Evolutionary conservation across 2,329 filamentous ascomycete species (phyloP).

Genomic region (Colletotrichum noveboracense): DNA sequence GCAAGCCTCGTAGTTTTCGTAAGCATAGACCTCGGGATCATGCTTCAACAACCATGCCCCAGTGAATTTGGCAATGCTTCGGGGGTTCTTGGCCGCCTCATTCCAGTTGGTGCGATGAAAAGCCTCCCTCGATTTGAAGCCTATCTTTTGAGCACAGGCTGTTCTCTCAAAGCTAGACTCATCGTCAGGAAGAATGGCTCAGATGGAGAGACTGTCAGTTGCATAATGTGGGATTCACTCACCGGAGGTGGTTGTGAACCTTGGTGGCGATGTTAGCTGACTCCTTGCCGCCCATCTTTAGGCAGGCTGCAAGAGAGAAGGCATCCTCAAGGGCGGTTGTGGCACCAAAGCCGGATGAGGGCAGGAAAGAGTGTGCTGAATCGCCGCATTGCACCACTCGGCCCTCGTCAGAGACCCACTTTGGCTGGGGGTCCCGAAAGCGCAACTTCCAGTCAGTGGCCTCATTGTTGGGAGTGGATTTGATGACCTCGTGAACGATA

Average conservation of each 20-base stretch:
- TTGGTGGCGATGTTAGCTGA: background rate
- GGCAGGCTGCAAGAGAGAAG: slow-evolving; percentile 36
- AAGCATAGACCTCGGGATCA: background rate
- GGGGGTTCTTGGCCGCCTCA: background rate
- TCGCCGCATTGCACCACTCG: slow-evolving; percentile 46
- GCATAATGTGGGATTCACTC: background rate
- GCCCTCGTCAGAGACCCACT: slow-evolving; percentile 38
- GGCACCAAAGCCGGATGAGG: slow-evolving; percentile 45
- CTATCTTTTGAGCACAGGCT: background rate
- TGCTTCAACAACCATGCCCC: background rate
- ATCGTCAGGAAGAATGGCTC: background rate
- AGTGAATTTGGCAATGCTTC: background rate
- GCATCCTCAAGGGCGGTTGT: slow-evolving; percentile 48
- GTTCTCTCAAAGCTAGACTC: background rate
- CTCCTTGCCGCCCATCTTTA: background rate
- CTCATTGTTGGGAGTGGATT: slow-evolving; percentile 22
- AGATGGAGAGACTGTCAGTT: background rate
- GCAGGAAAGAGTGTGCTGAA: slow-evolving; percentile 44
- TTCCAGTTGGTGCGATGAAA: background rate
- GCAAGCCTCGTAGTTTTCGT: background rate
- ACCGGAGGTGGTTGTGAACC: background rate
- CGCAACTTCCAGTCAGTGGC: slow-evolving; percentile 44
- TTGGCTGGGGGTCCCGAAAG: slow-evolving; percentile 43
- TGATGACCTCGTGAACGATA: background rate
- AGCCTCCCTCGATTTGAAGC: background rate